Evolutionary conservation across 768 basidiomycete species (phyloP).

Genomic region (Calocera cornea): DNA sequence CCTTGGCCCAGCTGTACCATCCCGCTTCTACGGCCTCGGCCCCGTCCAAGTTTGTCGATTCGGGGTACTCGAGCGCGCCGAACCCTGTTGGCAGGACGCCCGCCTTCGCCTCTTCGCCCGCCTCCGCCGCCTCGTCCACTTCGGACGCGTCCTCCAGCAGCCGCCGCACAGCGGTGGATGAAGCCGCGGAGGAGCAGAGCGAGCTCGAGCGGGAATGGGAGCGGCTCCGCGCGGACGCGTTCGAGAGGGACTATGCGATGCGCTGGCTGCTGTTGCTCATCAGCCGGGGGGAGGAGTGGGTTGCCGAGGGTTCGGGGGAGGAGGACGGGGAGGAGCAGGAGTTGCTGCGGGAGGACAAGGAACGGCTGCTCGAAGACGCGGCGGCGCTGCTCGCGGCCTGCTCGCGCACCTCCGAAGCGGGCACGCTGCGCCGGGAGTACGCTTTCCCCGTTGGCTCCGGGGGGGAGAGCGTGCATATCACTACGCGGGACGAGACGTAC

Average conservation of each 20-base stretch:
- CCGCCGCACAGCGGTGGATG: neutral
- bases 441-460: conserved; percentile 27
- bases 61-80: conserved; percentile 58
- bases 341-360: conserved; percentile 29
- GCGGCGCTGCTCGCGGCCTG: conserved; percentile 46
- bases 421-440: conserved; percentile 46
- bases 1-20: conserved; percentile 25
- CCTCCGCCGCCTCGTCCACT: too few relatives aligned
- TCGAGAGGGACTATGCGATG: conserved; percentile 55
- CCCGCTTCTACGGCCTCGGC: conserved; percentile 15
- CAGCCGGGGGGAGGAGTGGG: conserved; percentile 45
- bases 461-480: conserved; percentile 28
- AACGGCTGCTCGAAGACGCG: conserved; percentile 39
- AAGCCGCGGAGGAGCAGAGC: conserved; percentile 15
- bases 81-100: neutral
- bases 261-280: conserved; percentile 64
- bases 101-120: too few relatives aligned
- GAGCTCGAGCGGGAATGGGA: conserved; percentile 27
- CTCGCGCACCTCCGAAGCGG: conserved; percentile 31
- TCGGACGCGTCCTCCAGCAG: too few relatives aligned
- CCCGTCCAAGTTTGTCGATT: conserved; percentile 37
- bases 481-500: conserved; percentile 59
- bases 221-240: conserved; percentile 43
- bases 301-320: conserved; percentile 16
- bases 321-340: conserved; percentile 26